phyloP scores from a whole-genome alignment of 176 grass and related monocot species.

The Secale cereale region DNA sequence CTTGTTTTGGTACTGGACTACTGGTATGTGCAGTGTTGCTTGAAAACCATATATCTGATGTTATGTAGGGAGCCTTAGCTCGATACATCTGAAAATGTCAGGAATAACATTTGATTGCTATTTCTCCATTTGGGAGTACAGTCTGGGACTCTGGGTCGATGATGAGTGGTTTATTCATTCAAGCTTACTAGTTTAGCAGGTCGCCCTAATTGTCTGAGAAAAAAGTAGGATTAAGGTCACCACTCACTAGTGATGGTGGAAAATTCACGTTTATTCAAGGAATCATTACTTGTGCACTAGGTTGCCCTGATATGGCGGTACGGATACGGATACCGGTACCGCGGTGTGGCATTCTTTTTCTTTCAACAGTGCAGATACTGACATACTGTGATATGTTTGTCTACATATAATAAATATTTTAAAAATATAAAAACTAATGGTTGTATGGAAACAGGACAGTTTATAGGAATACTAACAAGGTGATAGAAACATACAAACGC shows the following conservation, averaged over 20 bases:
- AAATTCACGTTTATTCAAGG: neutral
- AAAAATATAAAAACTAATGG: neutral
- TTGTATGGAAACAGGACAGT: neutral
- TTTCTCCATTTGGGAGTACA: neutral
- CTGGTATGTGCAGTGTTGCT: neutral
- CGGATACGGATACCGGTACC: no score
- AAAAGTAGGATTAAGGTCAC: neutral
- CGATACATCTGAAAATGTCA: neutral
- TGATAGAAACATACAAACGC: neutral
- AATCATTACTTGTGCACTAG: neutral
- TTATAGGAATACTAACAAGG: neutral
- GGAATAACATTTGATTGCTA: neutral
- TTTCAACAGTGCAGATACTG: slow-evolving; percentile 1
- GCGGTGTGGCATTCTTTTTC: no score
- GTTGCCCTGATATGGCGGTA: no score
- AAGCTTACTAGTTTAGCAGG: neutral
- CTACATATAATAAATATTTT: neutral
- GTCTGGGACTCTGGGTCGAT: neutral
- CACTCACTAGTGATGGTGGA: neutral
- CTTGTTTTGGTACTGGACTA: neutral
- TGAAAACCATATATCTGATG: neutral
- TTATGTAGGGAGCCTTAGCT: neutral
- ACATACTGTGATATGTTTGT: neutral
- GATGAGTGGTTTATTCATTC: neutral
- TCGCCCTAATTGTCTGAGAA: neutral